These are phyloP conservation scores for Daldinia childiae DNA, from an alignment of 495 filamentous ascomycete species.

Conservation along the genomic window DNA sequence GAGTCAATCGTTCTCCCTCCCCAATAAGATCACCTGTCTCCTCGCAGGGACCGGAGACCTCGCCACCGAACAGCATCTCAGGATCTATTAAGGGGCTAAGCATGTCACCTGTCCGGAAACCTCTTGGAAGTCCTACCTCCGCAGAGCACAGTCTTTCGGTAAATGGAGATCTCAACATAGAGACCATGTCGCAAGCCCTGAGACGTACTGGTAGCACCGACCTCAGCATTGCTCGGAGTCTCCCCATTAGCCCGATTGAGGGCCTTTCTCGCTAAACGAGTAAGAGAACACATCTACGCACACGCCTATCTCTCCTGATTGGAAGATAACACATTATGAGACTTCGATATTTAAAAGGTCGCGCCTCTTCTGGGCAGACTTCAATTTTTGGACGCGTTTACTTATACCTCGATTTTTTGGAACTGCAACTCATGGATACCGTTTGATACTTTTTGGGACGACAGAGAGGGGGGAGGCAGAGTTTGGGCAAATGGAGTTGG, in stretches of 20 bases:
- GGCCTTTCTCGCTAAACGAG: slow-evolving; percentile 39
- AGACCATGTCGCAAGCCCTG: slow-evolving; percentile 91
- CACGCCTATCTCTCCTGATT: not conserved
- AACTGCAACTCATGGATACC: slow-evolving; percentile 43
- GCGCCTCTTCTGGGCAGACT: slow-evolving; percentile 5
- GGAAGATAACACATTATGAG: slow-evolving; percentile 3
- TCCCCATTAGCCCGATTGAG: slow-evolving; percentile 67
- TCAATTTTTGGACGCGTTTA: slow-evolving; percentile 27
- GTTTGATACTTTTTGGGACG: slow-evolving; percentile 42
- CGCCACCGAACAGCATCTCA: slow-evolving; percentile 73
- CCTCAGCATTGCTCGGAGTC: slow-evolving; percentile 69
- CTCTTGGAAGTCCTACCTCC: slow-evolving; percentile 60
- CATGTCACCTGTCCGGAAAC: slow-evolving; percentile 63
- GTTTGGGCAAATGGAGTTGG: slow-evolving; percentile 44
- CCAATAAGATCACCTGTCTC: slow-evolving; percentile 76
- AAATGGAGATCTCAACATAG: slow-evolving; percentile 79
- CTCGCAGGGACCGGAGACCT: slow-evolving; percentile 67
- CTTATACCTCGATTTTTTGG: slow-evolving; percentile 28
- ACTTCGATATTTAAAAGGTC: slow-evolving; percentile 26
- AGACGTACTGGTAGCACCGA: slow-evolving; percentile 84
- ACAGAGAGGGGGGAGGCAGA: slow-evolving; percentile 24
- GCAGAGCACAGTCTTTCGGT: slow-evolving; percentile 46
- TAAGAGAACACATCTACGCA: not conserved
- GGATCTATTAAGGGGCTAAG: slow-evolving; percentile 73
- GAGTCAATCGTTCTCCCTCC: slow-evolving; percentile 73